Evolutionary conservation across 129 eudicot genomes (phyloP), one percentile per base, ranked within the genome.

Genomic region (Dittrichia graveolens): DNA sequence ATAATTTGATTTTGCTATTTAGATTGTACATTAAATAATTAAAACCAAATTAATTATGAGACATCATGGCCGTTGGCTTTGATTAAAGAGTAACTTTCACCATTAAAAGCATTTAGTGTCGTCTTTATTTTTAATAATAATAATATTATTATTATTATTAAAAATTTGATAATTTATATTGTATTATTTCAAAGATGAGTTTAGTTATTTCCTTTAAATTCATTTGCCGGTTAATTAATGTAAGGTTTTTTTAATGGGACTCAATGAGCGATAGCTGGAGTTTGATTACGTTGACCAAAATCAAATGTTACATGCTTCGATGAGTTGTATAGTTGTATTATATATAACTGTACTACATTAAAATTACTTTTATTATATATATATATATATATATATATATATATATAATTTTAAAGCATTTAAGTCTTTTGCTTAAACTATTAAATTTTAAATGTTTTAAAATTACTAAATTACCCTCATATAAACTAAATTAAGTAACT

Each of bases 1-100:
- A 47, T 50, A 49, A 69, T 61, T 73, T 37, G 49, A 73, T 46
- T 60, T 73, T 38, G 70, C 12, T 42, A n/a, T 52, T 61, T 74
- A 10, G 39, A 62, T 18, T 74, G 61, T 37, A 64, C 62, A 61
- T 46, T 61, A 16, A 73, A 47, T 16, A 61, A 12, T 73, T 49
- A 47, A 61, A 74, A 74, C 78, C 63, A 62, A 62, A 62, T 49
- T 74, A 74, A 74, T 62, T 62, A 74, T 50, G 50, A 61, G 71
- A 74, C 78, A 74, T 73, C 40, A 47, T 73, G 38, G 78, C 62
- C 18, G 78, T 61, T 73, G 78, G 78, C 71, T 48, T 73, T 73
- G 52, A 73, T 73, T 73, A 73, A 63, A 48, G 78, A 35, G 62
- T 73, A 49, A 47, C 71, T 73, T 61, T 73, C 78, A 73, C 62